Base-by-base conservation (phyloP, 768 basidiomycete genomes). In the Termitomyces sp. region DNA sequence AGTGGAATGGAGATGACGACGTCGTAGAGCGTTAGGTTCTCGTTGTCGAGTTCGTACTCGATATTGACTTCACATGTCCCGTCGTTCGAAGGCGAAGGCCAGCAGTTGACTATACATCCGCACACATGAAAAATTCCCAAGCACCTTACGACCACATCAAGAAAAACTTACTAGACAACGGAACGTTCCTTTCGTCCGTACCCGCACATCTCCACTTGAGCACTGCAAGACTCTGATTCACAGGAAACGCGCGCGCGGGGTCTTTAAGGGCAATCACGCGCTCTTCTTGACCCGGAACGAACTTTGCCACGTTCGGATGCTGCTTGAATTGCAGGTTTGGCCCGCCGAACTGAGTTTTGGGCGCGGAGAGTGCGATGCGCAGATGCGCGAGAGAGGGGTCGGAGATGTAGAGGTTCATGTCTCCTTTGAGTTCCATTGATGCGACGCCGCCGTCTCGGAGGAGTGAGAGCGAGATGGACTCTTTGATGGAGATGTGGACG, bases 51-150 rank as follows among this genome's bases (percentile, higher is more conserved):
- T 69, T 98, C 95, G 68, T 97, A 98, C 72, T 98, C 97, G 60
- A 98, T 92, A 72, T 91, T 95, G 58, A 98, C 92, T 61, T 96
- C 94, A 63, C 87, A 90, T 1, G 88, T 89, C n/a, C 94, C 94
- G 59, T 93, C 89, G 64, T 92, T 92, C 38, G 90, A 87, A 6
- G 92, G 89, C 12, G 93, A 87, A 12, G 95, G 97, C 95, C 95
- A 98, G 73, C 93, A 95, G 68, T 93, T 99, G 70, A 99, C 95
- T 95, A 62, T 19, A 56, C 31, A 10, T 34, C n/a, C 3, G 23
- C 42, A n/a, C n/a, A n/a, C n/a, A n/a, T n/a, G n/a, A n/a, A n/a
- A n/a, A n/a, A n/a, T n/a, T n/a, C n/a, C n/a, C n/a, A n/a, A n/a
- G n/a, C n/a, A n/a, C n/a, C n/a, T n/a, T n/a, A n/a, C n/a, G n/a